A percentile compares a stretch with the other conserved stretches of the same genome.
phyloP scores from a whole-genome alignment of 2,329 filamentous ascomycete species.

The Pseudogymnoascus sp. region DNA sequence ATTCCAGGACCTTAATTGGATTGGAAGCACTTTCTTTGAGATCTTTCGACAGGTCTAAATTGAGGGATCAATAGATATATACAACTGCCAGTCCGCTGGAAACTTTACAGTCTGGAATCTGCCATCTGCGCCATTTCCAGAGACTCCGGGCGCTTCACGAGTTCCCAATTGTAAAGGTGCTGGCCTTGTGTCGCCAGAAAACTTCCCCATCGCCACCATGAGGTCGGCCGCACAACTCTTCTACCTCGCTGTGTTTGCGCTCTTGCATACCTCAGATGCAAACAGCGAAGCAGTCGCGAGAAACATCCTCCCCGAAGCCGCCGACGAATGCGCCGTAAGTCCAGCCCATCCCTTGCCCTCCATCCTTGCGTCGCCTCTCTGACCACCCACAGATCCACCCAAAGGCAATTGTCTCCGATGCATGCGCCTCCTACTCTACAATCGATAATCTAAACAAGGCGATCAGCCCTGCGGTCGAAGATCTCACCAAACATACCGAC shows the following conservation, averaged over 20 bases:
- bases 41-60: not conserved
- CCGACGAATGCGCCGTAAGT: conserved; percentile 34
- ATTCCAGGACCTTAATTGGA: not conserved
- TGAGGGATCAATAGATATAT: not conserved
- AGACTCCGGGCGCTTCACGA: not conserved
- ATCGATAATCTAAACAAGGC: conserved; percentile 77
- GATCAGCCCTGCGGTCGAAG: conserved; percentile 68
- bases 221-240: conserved; percentile 47
- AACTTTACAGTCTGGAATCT: not conserved
- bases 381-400: conserved; percentile 65
- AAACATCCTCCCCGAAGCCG: conserved; percentile 15
- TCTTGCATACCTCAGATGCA: conserved; percentile 44
- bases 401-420: conserved; percentile 82
- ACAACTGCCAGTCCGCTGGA: not conserved
- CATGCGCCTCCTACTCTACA: conserved; percentile 86
- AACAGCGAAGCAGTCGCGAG: conserved; percentile 18
- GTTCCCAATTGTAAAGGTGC: not conserved
- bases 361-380: conserved; percentile 17
- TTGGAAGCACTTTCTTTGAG: not conserved
- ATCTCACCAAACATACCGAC: conserved; percentile 80
- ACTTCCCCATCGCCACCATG: conserved; percentile 32
- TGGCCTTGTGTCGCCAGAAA: not conserved
- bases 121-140: not conserved
- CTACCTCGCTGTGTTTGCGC: conserved; percentile 55
- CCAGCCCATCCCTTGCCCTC: conserved; percentile 31